These are phyloP conservation scores for Nemania sp. DNA, from an alignment of 2,329 filamentous ascomycete species.

Conservation along the genomic window DNA sequence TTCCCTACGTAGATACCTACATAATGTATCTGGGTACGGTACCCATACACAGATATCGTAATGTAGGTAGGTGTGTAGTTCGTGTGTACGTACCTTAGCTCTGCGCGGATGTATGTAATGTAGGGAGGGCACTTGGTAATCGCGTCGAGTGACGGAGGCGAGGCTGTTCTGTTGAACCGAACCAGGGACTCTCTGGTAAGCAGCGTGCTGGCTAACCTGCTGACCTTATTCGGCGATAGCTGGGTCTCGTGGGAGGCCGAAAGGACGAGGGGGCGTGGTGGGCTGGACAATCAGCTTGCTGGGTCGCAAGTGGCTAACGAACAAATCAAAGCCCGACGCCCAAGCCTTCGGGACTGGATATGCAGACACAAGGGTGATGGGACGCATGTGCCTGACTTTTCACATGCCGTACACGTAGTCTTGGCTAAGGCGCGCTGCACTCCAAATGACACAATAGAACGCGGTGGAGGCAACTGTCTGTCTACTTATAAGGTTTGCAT, in stretches of 20 bases:
- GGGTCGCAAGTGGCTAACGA: slow-evolving; percentile 28
- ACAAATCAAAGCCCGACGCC: slow-evolving; percentile 35
- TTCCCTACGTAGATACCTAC: not conserved
- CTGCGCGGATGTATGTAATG: too few species aligned
- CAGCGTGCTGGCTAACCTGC: slow-evolving; percentile 20
- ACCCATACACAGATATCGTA: not conserved
- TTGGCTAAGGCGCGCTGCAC: slow-evolving; percentile 21
- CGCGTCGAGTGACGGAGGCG: slow-evolving; percentile 5
- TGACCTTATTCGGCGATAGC: slow-evolving; percentile 29
- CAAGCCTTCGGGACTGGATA: slow-evolving; percentile 40
- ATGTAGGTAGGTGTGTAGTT: not conserved
- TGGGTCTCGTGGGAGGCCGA: slow-evolving; percentile 17
- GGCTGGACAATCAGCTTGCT: slow-evolving; percentile 31
- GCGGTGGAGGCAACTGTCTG: not conserved
- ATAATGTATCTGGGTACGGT: not conserved
- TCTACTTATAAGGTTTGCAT: slow-evolving; percentile 15
- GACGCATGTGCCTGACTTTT: slow-evolving; percentile 27
- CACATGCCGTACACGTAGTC: slow-evolving; percentile 16
- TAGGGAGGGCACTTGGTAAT: not conserved
- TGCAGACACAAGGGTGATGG: slow-evolving; percentile 34
- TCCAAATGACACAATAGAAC: slow-evolving; percentile 27
- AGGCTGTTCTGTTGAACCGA: slow-evolving; percentile 16
- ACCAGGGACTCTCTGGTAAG: not conserved
- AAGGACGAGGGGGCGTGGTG: slow-evolving; percentile 19
- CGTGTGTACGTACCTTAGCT: too few species aligned